Base-by-base conservation (phyloP, 768 basidiomycete genomes). In the Hygrophoropsis aurantiaca region DNA sequence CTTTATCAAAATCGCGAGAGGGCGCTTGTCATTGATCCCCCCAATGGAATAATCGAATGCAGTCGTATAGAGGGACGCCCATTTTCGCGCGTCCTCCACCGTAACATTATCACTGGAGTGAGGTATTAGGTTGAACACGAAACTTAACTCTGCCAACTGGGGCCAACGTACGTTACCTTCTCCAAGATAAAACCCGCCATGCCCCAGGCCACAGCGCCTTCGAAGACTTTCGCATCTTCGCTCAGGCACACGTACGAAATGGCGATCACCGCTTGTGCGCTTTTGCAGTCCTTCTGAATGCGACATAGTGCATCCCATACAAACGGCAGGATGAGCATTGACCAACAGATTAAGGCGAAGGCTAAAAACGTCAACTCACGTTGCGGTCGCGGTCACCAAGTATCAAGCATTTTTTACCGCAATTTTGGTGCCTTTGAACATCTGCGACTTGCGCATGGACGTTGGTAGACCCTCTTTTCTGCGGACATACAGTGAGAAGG, bases 161-260 rank as follows among this genome's bases (percentile, higher is more conserved):
- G n/a, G n/a, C 30, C 16, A 13, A 50, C 45, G 11, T 51, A 16
- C 59, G 55, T 61, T 25, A 57, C 27, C 23, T 57, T 49, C 23
- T 61, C 59, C 15, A 61, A 35, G n/a, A 58, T 53, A 26, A 61
- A 42, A 37, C 55, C 52, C 47, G 54, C 50, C 51, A 46, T 57
- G 16, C 27, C 30, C 26, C 1, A 20, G 5, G 21, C 11, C n/a
- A n/a, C n/a, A n/a, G n/a, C n/a, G n/a, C n/a, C n/a, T n/a, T n/a
- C n/a, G n/a, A n/a, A n/a, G n/a, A n/a, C n/a, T n/a, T n/a, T n/a
- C n/a, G n/a, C n/a, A n/a, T n/a, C n/a, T n/a, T n/a, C n/a, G n/a
- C n/a, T n/a, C n/a, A n/a, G n/a, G n/a, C n/a, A n/a, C n/a, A n/a
- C n/a, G n/a, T n/a, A n/a, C n/a, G n/a, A n/a, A n/a, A n/a, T n/a